Percentiles rank a stretch among this genome's conserved stretches.
Conservation (phyloP, 345 rosid genomes). For the Ailanthus altissimus region DNA sequence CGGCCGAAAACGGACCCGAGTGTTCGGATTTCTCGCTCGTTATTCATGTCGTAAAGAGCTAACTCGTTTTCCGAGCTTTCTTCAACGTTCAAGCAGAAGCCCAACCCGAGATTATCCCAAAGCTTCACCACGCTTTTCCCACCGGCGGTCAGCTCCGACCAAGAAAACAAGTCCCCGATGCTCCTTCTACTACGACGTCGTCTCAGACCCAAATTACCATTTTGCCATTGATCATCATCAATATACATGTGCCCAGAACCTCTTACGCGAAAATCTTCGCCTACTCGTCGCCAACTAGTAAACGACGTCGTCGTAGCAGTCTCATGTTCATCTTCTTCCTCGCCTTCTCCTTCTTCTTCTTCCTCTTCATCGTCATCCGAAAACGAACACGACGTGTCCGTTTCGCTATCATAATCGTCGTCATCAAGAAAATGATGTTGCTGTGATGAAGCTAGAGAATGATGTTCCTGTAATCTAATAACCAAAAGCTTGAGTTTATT, state of each 20-base stretch:
- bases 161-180: slow-evolving; percentile 44
- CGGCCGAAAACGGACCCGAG: slow-evolving; percentile 24
- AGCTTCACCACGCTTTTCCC: slow-evolving; percentile 63
- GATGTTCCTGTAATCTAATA: slow-evolving; percentile 32
- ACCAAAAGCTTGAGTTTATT: slow-evolving; percentile 44
- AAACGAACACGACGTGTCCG: slow-evolving; percentile 38
- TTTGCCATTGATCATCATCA: slow-evolving; percentile 29
- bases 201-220: slow-evolving; percentile 19
- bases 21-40: slow-evolving; percentile 8
- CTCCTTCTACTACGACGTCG: slow-evolving; percentile 51
- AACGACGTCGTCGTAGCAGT: neutral
- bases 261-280: slow-evolving; percentile 43
- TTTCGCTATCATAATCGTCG: slow-evolving; percentile 38
- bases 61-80: slow-evolving; percentile 9
- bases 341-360: slow-evolving; percentile 26
- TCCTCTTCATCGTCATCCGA: slow-evolving; percentile 38
- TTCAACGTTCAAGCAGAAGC: slow-evolving; percentile 35
- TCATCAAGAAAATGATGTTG: slow-evolving; percentile 16
- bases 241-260: slow-evolving; percentile 34
- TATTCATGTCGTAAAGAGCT: slow-evolving; percentile 18
- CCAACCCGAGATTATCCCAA: slow-evolving; percentile 53
- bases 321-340: slow-evolving; percentile 16
- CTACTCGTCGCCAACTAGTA: slow-evolving; percentile 25
- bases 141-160: slow-evolving; percentile 39
- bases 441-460: slow-evolving; percentile 27